Evolutionary conservation across 2,329 filamentous ascomycete genomes (phyloP).

Genomic region (Ramularia collo-cygni): DNA sequence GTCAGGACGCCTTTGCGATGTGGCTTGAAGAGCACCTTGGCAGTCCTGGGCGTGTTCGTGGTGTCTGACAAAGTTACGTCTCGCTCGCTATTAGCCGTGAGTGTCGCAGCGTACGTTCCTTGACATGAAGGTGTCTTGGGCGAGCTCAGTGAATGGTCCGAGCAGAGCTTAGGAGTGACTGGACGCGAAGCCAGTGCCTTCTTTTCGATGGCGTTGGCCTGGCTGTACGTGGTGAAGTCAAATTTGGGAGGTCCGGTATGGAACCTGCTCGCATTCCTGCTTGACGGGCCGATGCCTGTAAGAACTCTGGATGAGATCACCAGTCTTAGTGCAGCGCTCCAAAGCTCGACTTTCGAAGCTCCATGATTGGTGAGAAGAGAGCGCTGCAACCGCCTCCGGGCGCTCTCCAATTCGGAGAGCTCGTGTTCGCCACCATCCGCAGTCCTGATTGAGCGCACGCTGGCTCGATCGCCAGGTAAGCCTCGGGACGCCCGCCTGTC

Average conservation of each 20-base stretch:
- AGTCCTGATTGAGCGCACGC: constrained; percentile 22
- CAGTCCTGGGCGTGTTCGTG: constrained; percentile 23
- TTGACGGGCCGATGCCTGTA: constrained; percentile 16
- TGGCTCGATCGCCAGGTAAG: constrained; percentile 16
- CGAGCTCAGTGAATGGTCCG: constrained; percentile 4
- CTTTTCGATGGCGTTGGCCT: constrained; percentile 2
- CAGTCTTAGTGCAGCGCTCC: constrained; percentile 31
- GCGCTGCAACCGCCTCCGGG: constrained; percentile 36
- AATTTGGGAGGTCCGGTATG: constrained; percentile 13
- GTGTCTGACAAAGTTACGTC: constrained; percentile 23
- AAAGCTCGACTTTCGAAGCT: constrained; percentile 31
- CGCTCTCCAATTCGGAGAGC: constrained; percentile 29
- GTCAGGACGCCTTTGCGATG: constrained; percentile 28
- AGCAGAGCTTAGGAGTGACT: constrained; percentile 4
- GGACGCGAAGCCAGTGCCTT: constrained; percentile 2
- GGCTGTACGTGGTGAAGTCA: constrained; percentile 5
- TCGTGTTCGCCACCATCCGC: constrained; percentile 23
- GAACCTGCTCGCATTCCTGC: constrained; percentile 5
- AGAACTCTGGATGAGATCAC: constrained; percentile 29
- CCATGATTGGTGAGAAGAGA: constrained; percentile 31
- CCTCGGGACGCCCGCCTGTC: constrained; percentile 15
- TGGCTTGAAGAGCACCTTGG: constrained; percentile 25
- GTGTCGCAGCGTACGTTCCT: constrained; percentile 24
- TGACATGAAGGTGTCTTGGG: constrained; percentile 4
- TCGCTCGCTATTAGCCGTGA: constrained; percentile 17